Evolutionary conservation across 257 asterid species (phyloP), one percentile per base, ranked within the genome.

Genomic region (Solanum boliviense): DNA sequence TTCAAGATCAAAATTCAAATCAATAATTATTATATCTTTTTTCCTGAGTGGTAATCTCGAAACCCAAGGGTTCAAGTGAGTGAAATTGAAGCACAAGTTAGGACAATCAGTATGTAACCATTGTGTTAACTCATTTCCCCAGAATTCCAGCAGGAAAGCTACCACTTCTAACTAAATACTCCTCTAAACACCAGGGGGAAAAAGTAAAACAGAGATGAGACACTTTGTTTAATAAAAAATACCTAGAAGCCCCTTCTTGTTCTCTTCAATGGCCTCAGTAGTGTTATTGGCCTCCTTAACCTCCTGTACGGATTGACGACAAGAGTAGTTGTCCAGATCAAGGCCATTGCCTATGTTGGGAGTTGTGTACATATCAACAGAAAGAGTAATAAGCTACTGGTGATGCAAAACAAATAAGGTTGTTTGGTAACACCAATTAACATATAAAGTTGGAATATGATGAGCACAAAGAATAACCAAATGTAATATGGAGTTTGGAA

Each of bases 261-360:
- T 92, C 20, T 89, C 94, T 84, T 91, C 93, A 85, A 58, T 36
- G 41, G 41, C 41, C 41, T 38, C 41, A 38, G 41, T 38, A 38
- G 41, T 38, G 41, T 38, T 38, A 38, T 7, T 88, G 32, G 83
- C 86, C 52, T 84, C 85, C 58, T 62, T 85, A 36, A 35, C 83
- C 52, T 75, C 29, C 90, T 92, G 96, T 25, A 94, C 87, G 41
- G 96, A 88, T 82, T 96, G 98, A 86, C 87, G 44, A 96, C 96
- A 95, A 27, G 97, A 93, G 89, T 95, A 93, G 2, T 89, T 91
- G 29, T 96, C 98, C 93, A 95, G 86, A 91, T 96, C 99, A 87
- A 96, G 96, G 62, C 94, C 99, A 84, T 93, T 96, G 58, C 87
- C 90, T 60, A 79, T 89, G 92, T 94, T 96, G 58, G 98, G 99